Evolutionary conservation across 1,284 basidiomycete species (phyloP), one percentile per base, ranked within the genome.

Genomic region (Marasmius sp.): DNA sequence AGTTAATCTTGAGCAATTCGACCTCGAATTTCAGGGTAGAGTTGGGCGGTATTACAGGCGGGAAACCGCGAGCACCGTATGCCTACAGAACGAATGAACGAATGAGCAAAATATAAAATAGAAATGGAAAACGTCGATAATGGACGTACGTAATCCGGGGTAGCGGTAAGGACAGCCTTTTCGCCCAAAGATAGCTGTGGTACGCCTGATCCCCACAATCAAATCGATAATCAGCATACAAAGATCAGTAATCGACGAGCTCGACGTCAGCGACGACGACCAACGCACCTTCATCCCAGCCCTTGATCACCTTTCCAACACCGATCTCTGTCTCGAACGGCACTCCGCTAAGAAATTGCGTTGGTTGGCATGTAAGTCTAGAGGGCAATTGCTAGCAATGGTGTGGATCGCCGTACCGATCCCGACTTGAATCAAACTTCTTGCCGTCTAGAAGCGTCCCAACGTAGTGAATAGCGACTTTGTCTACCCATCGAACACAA

Each of bases 221-320:
- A 33, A 27, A 67, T 66, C 61, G 64, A 67, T 65, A 61, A 70
- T 70, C 64, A 65, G 66, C 41, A 62, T 45, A 59, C 39, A 64
- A 33, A 52, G 63, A 60, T 39, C 39, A 57, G 27, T 27, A 27
- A 27, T 59, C 14, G 14, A 59, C 48, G 57, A 43, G 43, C 33
- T 43, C 54, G 56, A 12, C 37, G 54, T 18, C 14, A 16, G 20
- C 20, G 33, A 18, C 43, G 18, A 43, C n/a, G 38, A 49, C 14
- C 34, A 39, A 77, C 81, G 72, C 70, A 92, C 93, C 93, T 77
- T 95, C 93, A 72, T 96, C 93, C 94, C 94, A 96, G 48, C 93
- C 94, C 74, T 83, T 89, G 78, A 95, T 95, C 60, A 95, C 93
- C 73, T 87, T 87, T 41, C 89, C 90, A 51, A 88, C 80, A 60